Percentiles rank a stretch among this genome's conserved stretches.
phyloP scores from a whole-genome alignment of 2,329 filamentous ascomycete genomes.

The Botrytis aclada region DNA sequence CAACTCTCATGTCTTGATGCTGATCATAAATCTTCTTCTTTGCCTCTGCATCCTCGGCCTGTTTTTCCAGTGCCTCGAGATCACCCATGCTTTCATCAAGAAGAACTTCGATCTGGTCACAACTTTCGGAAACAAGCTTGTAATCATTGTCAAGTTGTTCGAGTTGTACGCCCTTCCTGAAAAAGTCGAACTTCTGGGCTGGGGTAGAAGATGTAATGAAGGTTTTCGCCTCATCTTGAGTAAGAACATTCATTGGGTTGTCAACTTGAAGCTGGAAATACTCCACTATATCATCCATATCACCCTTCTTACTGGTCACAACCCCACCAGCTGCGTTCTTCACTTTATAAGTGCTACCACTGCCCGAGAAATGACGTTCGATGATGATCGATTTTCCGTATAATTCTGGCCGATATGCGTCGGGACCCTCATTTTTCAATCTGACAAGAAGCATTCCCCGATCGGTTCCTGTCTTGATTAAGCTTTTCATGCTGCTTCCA shows the following conservation, averaged over 20 bases:
- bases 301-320: conserved; percentile 78
- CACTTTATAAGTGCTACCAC: conserved; percentile 76
- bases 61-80: conserved; percentile 56
- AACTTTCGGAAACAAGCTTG: conserved; percentile 71
- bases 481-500: conserved; percentile 80
- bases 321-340: conserved; percentile 68
- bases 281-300: conserved; percentile 90
- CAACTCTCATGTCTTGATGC: conserved; percentile 61
- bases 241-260: conserved; percentile 93
- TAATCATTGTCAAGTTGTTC: conserved; percentile 93
- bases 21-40: conserved; percentile 64
- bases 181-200: conserved; percentile 91
- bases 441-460: conserved; percentile 73
- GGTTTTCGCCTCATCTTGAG: conserved; percentile 90
- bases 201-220: conserved; percentile 85
- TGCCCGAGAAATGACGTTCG: conserved; percentile 81
- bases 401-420: conserved; percentile 76
- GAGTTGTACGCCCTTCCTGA: conserved; percentile 89
- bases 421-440: conserved; percentile 85
- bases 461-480: conserved; percentile 87
- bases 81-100: conserved; percentile 60
- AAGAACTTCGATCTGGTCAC: conserved; percentile 69
- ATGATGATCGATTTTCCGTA: conserved; percentile 85
- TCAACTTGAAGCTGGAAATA: conserved; percentile 93
- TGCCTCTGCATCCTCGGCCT: conserved; percentile 58